Evolutionary conservation across 1,284 basidiomycete genomes (phyloP), one percentile per base, ranked within the genome.

Genomic region (Ganoderma lingzhi): DNA sequence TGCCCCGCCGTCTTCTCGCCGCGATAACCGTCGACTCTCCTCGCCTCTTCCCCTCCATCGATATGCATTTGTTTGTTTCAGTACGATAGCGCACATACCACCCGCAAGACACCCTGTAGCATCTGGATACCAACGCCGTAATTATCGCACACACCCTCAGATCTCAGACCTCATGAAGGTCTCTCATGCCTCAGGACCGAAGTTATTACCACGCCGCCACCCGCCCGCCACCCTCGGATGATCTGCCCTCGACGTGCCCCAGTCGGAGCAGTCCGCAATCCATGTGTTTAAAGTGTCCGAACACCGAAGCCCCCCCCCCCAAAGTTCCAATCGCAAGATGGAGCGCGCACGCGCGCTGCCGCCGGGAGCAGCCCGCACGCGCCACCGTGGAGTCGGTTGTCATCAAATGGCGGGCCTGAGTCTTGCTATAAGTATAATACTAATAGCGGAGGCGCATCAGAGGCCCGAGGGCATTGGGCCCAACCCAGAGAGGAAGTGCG

Each of bases 81-180:
- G 64, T 67, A 68, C 59, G 61, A 59, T 59, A 35, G 48, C 58
- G 12, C 59, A 19, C 41, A 30, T 14, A 53, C 32, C 63, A 1
- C 48, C 63, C 60, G 61, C 64, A 69, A 63, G 66, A 53, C 58
- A 59, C 23, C 62, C 56, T 71, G 70, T 73, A 73, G 68, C 72
- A 66, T 70, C 56, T 63, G 66, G 66, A 71, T 68, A 71, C 64
- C 70, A 64, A 65, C 62, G 23, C 9, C 48, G 28, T 70, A 64
- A 62, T 64, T 67, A 72, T 71, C 48, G 23, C 9, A 14, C 48
- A 51, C 23, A n/a, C 23, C n/a, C 2, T 23, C 23, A 23, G 44
- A 17, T 45, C 44, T 35, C 39, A 14, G 19, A 23, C 19, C 19
- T 48, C 45, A 45, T 15, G 44, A n/a, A 45, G 44, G 44, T 8